phyloP scores from a whole-genome alignment of 805 yeast species.

The Sugiyamaella lignohabitans region DNA sequence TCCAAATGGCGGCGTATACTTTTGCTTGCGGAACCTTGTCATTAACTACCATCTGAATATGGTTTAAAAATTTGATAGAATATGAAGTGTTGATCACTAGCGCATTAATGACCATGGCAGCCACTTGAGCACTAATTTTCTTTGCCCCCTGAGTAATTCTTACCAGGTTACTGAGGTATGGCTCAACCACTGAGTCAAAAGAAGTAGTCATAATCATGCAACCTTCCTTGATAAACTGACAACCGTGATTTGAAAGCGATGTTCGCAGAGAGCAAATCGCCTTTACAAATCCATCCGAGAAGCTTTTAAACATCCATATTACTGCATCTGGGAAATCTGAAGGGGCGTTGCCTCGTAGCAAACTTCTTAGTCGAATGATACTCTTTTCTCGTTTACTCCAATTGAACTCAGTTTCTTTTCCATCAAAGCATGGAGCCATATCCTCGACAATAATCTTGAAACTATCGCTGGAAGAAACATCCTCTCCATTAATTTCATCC shows the following conservation, averaged over 20 bases:
- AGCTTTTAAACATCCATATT: slow-evolving; percentile 34
- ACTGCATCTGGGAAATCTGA: slow-evolving; percentile 32
- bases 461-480: slow-evolving; percentile 28
- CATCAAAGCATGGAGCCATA: slow-evolving; percentile 43
- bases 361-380: slow-evolving; percentile 50
- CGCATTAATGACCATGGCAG: slow-evolving; percentile 37
- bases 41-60: slow-evolving; percentile 44
- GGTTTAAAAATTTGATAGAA: slow-evolving; percentile 45
- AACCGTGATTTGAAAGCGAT: slow-evolving; percentile 67
- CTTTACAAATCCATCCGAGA: slow-evolving; percentile 58
- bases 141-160: slow-evolving; percentile 57
- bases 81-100: slow-evolving; percentile 52
- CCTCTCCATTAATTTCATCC: slow-evolving; percentile 36
- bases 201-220: slow-evolving; percentile 23
- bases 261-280: slow-evolving; percentile 74
- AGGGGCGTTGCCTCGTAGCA: slow-evolving; percentile 53
- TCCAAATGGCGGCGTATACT: slow-evolving; percentile 61
- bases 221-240: slow-evolving; percentile 66
- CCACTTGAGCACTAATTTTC: slow-evolving; percentile 52
- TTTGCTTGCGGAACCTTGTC: slow-evolving; percentile 74
- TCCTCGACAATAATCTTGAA: slow-evolving; percentile 29
- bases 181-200: slow-evolving; percentile 40
- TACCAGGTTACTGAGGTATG: slow-evolving; percentile 41
- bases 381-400: slow-evolving; percentile 71
- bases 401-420: slow-evolving; percentile 80